Base-by-base conservation (phyloP, 2,329 filamentous ascomycete genomes). In the Fusarium multiceps region DNA sequence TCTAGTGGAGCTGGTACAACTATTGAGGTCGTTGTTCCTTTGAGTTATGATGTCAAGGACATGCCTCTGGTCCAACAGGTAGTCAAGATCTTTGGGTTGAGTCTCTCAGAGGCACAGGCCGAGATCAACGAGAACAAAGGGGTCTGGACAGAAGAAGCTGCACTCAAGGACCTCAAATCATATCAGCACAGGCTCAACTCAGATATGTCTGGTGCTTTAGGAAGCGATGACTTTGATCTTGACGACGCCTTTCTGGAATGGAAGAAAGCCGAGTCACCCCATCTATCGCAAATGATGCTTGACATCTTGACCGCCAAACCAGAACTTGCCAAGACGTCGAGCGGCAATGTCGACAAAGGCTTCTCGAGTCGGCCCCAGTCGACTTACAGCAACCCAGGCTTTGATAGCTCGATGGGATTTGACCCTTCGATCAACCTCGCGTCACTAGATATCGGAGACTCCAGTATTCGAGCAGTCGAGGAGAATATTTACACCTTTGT, bases 51-150 rank as follows among this genome's bases (percentile, higher is more conserved):
- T 79, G 91, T 98, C 77, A 97, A 96, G 80, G 96, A 99, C 78
- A 99, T 99, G 96, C 91, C 91, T 40, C 87, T 98, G 81, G 96
- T 97, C 28, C 91, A 96, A 78, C 88, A 91, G 37, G 94, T 99
- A 27, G 92, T 92, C 53, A 90, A 87, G 74, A 92, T 98, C 68
- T 99, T 98, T 80, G 92, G 92, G 46, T 86, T 95, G 63, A 89
- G 90, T 45, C 89, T 92, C 71, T 89, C 90, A 3, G 90, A 96
- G 72, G 91, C 94, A 8, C 96, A 99, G 81, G 87, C 88, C 45
- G 94, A 98, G 75, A 93, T 99, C 76, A 92, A 97, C 79, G 87
- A 89, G 50, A 89, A 97, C 79, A 92, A 91, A 72, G 85, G 89
- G 7, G 80, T 88, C 3, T 99, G 96, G 96, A 98, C 93, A 2